Evolutionary conservation across 805 yeast species (phyloP).

Genomic region (Candida methanosorbosa): DNA sequence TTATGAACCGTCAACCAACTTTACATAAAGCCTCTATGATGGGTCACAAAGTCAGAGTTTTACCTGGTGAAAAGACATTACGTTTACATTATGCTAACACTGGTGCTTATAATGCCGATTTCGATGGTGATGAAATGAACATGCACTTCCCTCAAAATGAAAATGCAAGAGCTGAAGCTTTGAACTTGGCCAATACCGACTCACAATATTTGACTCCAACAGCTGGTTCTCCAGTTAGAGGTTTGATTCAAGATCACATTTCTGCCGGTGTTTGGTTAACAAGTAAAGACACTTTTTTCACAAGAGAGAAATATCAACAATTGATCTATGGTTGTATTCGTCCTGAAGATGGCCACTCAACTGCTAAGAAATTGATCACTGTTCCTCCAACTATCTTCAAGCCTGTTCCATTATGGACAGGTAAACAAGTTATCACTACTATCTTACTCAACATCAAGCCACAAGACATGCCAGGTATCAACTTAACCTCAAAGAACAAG

Average conservation of each 20-base stretch:
- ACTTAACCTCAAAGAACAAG: slow-evolving; percentile 76
- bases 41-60: slow-evolving; percentile 97
- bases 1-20: slow-evolving; percentile 99
- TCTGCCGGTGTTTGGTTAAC: slow-evolving; percentile 99
- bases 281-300: slow-evolving; percentile 82
- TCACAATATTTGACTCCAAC: slow-evolving; percentile 97
- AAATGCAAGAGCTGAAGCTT: slow-evolving; percentile 93
- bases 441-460: slow-evolving; percentile 85
- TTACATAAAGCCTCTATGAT: slow-evolving; percentile 99
- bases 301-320: slow-evolving; percentile 89
- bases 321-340: slow-evolving; percentile 87
- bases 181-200: slow-evolving; percentile 92
- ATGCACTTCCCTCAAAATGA: slow-evolving; percentile 99
- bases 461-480: slow-evolving; percentile 80
- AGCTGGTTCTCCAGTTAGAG: slow-evolving; percentile 96
- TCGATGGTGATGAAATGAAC: slow-evolving; percentile 99
- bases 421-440: slow-evolving; percentile 95
- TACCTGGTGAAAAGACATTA: slow-evolving; percentile 95
- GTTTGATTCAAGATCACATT: slow-evolving; percentile 97
- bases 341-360: slow-evolving; percentile 95
- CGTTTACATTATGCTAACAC: slow-evolving; percentile 98
- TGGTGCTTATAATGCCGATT: slow-evolving; percentile 98
- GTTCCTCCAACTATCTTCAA: slow-evolving; percentile 84
- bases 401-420: slow-evolving; percentile 94
- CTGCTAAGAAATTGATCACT: slow-evolving; percentile 56